Evolutionary conservation across 164 flowering plant species (phyloP).

Genomic region (Litsea cubeba): DNA sequence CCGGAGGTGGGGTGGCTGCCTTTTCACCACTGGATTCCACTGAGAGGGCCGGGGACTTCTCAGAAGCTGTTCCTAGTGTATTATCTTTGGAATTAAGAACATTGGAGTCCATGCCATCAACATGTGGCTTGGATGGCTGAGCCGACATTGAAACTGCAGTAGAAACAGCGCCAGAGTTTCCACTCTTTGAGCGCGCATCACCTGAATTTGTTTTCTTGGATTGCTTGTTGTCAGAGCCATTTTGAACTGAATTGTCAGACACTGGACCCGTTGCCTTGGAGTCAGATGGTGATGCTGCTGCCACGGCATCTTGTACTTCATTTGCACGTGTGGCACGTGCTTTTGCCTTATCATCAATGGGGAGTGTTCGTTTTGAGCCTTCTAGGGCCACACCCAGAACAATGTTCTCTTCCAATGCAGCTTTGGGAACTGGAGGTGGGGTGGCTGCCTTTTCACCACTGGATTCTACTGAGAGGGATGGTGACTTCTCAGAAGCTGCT

Average conservation of each 20-base stretch:
- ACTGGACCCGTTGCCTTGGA: constrained; percentile 6
- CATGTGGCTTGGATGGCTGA: background rate
- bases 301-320: constrained; percentile 33
- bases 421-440: constrained; percentile 19
- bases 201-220: constrained; percentile 15
- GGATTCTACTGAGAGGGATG: background rate
- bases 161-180: background rate
- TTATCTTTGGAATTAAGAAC: constrained; percentile 7
- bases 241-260: constrained; percentile 14
- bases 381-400: constrained; percentile 75
- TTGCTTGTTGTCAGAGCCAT: constrained; percentile 22
- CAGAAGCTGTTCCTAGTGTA: background rate
- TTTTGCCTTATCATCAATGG: constrained; percentile 40
- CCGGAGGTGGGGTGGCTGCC: constrained; percentile 18
- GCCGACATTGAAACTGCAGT: constrained; percentile 1
- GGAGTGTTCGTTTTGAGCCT: constrained; percentile 68
- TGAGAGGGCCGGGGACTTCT: constrained; percentile 8
- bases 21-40: background rate
- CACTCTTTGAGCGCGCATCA: constrained; percentile 14
- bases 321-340: constrained; percentile 35
- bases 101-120: constrained; percentile 9
- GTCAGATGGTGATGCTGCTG: background rate
- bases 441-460: constrained; percentile 5
- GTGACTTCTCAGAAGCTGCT: constrained; percentile 10
- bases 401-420: constrained; percentile 61